Conservation (phyloP, 768 basidiomycete species). For the Ephemerocybe angulata region DNA sequence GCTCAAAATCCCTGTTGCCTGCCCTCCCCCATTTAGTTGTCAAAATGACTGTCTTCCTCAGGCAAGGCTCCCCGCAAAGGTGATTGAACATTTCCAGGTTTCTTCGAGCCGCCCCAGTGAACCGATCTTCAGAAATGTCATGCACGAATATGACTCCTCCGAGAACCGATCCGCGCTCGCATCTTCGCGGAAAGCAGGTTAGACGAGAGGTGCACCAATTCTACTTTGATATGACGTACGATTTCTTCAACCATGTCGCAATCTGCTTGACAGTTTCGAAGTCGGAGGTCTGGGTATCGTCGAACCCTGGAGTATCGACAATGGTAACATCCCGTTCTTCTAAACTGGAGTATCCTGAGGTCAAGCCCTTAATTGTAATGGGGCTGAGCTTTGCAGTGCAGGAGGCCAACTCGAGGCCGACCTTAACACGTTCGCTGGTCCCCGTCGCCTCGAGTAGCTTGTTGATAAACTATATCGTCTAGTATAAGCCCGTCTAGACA, state of each 20-base stretch:
- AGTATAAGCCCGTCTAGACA: background rate
- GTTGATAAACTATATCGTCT: constrained; percentile 23
- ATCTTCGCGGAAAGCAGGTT: constrained; percentile 8
- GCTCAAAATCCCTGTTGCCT: background rate
- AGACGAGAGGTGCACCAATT: background rate
- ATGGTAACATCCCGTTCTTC: background rate
- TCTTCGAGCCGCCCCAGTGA: constrained; percentile 23
- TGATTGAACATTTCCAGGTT: constrained; percentile 25
- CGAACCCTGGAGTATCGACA: constrained; percentile 26
- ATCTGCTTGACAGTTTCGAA: constrained; percentile 21
- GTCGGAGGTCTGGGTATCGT: constrained; percentile 20
- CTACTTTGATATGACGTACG: too few relatives aligned
- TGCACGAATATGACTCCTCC: constrained; percentile 27
- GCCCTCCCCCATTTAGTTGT: constrained; percentile 33
- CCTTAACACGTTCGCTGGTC: background rate
- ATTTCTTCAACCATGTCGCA: constrained; percentile 22
- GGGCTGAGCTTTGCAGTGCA: constrained; percentile 19
- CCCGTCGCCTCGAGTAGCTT: background rate
- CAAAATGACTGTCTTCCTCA: constrained; percentile 24
- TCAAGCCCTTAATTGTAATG: background rate
- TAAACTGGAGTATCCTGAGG: background rate
- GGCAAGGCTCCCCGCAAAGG: constrained; percentile 17
- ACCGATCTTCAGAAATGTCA: constrained; percentile 21
- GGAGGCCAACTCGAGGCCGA: constrained; percentile 22
- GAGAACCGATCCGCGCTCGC: constrained; percentile 15